These are phyloP conservation scores for Akanthomyces uredinophilus DNA, from an alignment of 2,329 filamentous ascomycete genomes.

Conservation along the genomic window DNA sequence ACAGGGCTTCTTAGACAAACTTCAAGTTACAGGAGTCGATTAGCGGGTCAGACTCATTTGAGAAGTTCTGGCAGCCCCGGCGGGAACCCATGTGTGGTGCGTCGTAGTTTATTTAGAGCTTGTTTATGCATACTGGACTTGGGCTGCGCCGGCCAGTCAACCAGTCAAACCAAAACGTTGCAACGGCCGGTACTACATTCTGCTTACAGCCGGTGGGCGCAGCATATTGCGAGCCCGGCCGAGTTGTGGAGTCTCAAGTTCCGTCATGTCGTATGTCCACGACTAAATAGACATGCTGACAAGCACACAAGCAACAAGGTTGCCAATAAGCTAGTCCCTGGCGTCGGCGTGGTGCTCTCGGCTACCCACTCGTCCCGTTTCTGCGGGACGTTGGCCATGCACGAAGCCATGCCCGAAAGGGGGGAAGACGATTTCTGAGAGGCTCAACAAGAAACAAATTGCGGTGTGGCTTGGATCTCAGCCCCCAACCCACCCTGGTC, in stretches of 20 bases:
- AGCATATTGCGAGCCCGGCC: background rate
- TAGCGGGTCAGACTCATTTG: background rate
- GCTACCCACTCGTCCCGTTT: background rate
- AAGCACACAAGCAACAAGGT: background rate
- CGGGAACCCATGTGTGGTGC: background rate
- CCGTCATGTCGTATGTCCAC: background rate
- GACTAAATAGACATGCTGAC: background rate
- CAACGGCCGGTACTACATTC: background rate
- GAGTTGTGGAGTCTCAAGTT: background rate
- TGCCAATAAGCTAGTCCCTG: background rate
- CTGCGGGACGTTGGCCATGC: background rate
- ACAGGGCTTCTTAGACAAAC: background rate
- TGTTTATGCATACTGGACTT: background rate
- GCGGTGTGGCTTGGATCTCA: conserved; percentile 11
- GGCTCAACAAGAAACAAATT: background rate
- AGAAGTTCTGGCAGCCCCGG: too few relatives aligned
- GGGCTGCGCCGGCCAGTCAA: background rate
- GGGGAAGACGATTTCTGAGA: background rate
- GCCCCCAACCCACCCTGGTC: background rate
- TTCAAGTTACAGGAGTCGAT: background rate
- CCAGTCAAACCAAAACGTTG: background rate
- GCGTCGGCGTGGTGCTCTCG: background rate
- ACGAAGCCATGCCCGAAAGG: background rate
- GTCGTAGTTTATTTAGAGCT: background rate
- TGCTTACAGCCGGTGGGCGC: background rate